Percentiles rank a stretch among this genome's conserved stretches.
Evolutionary conservation across 2,329 filamentous ascomycete genomes (phyloP).

Genomic region (Neonectria ditissima): DNA sequence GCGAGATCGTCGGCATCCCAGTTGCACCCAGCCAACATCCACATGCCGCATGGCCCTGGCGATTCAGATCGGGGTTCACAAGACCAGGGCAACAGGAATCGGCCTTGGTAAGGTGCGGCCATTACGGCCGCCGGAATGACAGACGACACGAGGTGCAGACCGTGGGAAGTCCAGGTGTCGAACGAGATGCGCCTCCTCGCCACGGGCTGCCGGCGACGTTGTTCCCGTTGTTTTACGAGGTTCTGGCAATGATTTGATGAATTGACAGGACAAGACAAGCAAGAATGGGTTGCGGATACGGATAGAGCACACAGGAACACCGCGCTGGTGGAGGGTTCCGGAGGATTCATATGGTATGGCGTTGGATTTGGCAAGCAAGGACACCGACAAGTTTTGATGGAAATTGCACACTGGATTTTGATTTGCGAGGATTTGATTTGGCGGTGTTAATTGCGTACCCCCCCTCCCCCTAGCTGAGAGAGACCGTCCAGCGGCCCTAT

Average conservation of each 20-base stretch:
- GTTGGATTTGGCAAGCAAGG: conserved; percentile 34
- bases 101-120: conserved; percentile 28
- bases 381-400: conserved; percentile 25
- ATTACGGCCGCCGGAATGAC: neutral
- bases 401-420: conserved; percentile 38
- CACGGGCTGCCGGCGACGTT: neutral
- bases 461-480: conserved; percentile 15
- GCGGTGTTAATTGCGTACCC: conserved; percentile 5
- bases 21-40: neutral
- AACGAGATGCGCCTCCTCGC: neutral
- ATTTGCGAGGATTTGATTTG: conserved; percentile 15
- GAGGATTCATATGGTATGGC: conserved; percentile 27
- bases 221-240: neutral
- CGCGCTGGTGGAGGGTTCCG: conserved; percentile 15
- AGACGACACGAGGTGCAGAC: neutral
- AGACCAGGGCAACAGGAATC: conserved; percentile 26
- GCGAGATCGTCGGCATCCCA: conserved; percentile 19
- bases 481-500: conserved; percentile 32
- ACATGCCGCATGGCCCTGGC: neutral
- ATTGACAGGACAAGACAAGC: conserved; percentile 2
- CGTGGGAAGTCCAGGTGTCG: neutral
- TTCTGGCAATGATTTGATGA: conserved; percentile 9
- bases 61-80: conserved; percentile 3
- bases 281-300: conserved; percentile 20
- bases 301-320: conserved; percentile 22